phyloP scores from a whole-genome alignment of 768 basidiomycete genomes.

The Saitozyma sp. region DNA sequence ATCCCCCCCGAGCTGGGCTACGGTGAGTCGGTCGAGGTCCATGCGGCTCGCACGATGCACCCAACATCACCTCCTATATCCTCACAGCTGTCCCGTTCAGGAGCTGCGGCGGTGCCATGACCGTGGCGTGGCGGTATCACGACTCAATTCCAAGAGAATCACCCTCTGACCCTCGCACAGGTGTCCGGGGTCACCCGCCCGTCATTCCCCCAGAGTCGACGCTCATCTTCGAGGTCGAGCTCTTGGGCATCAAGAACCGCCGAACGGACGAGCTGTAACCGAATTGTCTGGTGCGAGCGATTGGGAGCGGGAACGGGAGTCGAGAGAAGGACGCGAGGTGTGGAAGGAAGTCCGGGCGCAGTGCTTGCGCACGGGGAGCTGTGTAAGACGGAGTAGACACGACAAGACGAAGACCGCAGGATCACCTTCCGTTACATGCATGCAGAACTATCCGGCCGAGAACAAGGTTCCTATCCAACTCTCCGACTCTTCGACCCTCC shows the following conservation, averaged over 20 bases:
- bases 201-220: slow-evolving; percentile 77
- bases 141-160: background rate
- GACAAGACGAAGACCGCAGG: no score
- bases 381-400: no score
- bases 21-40: slow-evolving; percentile 59
- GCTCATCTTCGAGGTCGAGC: slow-evolving; percentile 82
- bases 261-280: slow-evolving; percentile 37
- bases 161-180: slow-evolving; percentile 17
- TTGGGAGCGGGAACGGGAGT: background rate
- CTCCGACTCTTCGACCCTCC: no score
- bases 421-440: no score
- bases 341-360: no score
- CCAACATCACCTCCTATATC: no score
- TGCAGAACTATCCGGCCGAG: no score
- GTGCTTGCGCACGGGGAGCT: no score
- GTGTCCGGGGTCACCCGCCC: slow-evolving; percentile 66
- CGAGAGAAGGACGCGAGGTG: no score
- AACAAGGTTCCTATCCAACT: no score
- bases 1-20: slow-evolving; percentile 80
- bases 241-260: slow-evolving; percentile 63
- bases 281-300: background rate
- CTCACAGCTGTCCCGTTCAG: background rate
- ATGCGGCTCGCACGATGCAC: no score
- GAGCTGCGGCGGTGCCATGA: background rate
- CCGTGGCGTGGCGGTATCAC: background rate